Evolutionary conservation across 73 alveolate genomes (phyloP).

Genomic region (Stentor coeruleus): DNA sequence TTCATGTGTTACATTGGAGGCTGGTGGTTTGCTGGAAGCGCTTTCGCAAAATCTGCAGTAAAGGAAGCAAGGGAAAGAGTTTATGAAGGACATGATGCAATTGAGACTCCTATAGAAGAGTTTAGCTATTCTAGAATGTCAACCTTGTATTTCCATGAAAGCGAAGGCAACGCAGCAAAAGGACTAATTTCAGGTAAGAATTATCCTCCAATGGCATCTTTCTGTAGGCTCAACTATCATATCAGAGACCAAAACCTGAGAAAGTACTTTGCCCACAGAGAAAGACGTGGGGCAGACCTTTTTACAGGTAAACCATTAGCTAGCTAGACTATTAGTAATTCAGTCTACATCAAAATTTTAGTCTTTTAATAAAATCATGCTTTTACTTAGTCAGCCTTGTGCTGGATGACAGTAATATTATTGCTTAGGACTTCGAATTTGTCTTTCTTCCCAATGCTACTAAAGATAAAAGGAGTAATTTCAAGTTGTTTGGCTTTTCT

Average conservation of each 20-base stretch:
- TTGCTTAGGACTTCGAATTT: no score
- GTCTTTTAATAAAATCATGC: no score
- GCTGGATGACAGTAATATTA: no score
- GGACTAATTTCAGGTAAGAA: background rate
- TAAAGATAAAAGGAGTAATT: no score
- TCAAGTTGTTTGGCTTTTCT: no score
- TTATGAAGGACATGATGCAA: background rate
- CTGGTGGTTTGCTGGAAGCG: background rate
- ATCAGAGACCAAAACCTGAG: conserved; percentile 28
- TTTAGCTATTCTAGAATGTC: background rate
- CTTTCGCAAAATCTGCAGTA: background rate
- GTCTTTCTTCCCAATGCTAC: no score
- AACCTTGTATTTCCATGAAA: conserved; percentile 16
- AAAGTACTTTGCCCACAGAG: conserved; percentile 32
- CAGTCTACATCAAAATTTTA: no score
- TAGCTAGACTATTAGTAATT: background rate
- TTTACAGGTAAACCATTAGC: conserved; percentile 25
- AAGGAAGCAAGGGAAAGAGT: background rate
- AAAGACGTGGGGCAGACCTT: conserved; percentile 26
- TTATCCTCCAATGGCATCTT: background rate
- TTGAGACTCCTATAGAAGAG: background rate
- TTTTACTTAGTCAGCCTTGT: no score
- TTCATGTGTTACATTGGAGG: background rate
- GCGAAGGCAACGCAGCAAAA: conserved; percentile 17
- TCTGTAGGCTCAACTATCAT: conserved; percentile 17